Evolutionary conservation across 2,329 filamentous ascomycete genomes (phyloP).

Genomic region (Dryadomyces sulphureus): DNA sequence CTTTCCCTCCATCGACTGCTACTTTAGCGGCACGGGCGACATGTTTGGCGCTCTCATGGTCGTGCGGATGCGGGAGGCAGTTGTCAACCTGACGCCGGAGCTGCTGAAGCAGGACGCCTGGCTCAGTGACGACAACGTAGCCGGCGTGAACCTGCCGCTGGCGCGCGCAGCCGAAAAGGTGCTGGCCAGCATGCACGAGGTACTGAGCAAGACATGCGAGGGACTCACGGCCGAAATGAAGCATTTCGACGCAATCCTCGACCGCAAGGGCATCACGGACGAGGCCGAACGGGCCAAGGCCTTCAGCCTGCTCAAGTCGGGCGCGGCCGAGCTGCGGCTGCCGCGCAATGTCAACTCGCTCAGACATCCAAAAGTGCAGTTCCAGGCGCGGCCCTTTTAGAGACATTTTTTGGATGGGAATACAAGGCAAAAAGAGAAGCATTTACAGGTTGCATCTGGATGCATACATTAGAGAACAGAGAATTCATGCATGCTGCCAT

Average conservation of each 20-base stretch:
- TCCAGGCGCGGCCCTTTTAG: too few species aligned
- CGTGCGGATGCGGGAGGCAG: slow-evolving; percentile 74
- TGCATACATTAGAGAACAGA: too few species aligned
- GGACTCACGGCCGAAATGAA: slow-evolving; percentile 41
- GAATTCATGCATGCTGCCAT: too few species aligned
- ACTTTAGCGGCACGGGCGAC: slow-evolving; percentile 93
- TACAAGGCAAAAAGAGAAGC: too few species aligned
- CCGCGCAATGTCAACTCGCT: slow-evolving; percentile 60
- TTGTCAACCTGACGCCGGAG: slow-evolving; percentile 30
- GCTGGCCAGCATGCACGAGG: slow-evolving; percentile 79
- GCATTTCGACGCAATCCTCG: slow-evolving; percentile 21
- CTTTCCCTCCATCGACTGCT: slow-evolving; percentile 77
- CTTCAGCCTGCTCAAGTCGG: slow-evolving; percentile 54
- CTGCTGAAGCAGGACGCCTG: slow-evolving; percentile 41
- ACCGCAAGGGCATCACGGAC: slow-evolving; percentile 4
- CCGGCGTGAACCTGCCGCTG: slow-evolving; percentile 59
- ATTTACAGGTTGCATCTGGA: too few species aligned
- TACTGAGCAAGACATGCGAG: slow-evolving; percentile 54
- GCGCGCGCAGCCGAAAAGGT: slow-evolving; percentile 76
- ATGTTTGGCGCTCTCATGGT: slow-evolving; percentile 95
- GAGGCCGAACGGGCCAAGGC: slow-evolving; percentile 36
- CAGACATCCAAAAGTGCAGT: slow-evolving; percentile 47
- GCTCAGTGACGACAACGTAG: slow-evolving; percentile 61
- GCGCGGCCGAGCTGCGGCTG: slow-evolving; percentile 78
- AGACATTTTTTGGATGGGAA: too few species aligned